Evolutionary conservation across 306 rosid species (phyloP).

Genomic region (Oxytropis ochrocephala): DNA sequence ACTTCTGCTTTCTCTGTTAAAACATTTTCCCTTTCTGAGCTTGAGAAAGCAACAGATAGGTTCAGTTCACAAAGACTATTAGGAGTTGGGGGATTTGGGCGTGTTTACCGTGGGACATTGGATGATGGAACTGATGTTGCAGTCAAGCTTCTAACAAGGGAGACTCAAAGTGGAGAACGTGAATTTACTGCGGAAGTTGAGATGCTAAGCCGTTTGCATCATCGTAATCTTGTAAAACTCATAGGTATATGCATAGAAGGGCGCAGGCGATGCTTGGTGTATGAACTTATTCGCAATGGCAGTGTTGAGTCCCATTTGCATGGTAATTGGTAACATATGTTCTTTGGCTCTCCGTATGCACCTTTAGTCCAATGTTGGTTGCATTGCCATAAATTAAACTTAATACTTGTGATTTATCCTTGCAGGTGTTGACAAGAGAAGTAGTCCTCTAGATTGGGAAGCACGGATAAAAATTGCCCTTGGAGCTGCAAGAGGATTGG

Average conservation of each 20-base stretch:
- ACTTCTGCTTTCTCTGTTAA: slow-evolving; percentile 68
- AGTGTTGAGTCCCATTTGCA: slow-evolving; percentile 98
- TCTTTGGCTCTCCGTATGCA: slow-evolving; percentile 7
- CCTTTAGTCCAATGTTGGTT: background rate
- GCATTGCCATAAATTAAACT: slow-evolving; percentile 3
- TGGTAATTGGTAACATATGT: slow-evolving; percentile 57
- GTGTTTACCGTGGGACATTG: slow-evolving; percentile 74
- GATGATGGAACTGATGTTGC: slow-evolving; percentile 88
- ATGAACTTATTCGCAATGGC: slow-evolving; percentile 88
- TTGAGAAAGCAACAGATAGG: slow-evolving; percentile 77
- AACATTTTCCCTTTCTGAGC: slow-evolving; percentile 69
- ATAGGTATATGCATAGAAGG: slow-evolving; percentile 91
- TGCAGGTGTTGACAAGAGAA: slow-evolving; percentile 69
- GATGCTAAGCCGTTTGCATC: slow-evolving; percentile 91
- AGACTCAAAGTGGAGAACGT: slow-evolving; percentile 68
- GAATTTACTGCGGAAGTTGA: slow-evolving; percentile 87
- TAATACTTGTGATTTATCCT: slow-evolving; percentile 14
- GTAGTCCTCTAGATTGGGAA: slow-evolving; percentile 83
- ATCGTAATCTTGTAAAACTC: slow-evolving; percentile 96
- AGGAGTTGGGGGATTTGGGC: slow-evolving; percentile 99
- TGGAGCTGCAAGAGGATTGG: slow-evolving; percentile 97
- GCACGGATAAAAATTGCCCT: slow-evolving; percentile 86
- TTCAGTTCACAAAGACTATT: slow-evolving; percentile 71
- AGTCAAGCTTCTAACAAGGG: slow-evolving; percentile 74
- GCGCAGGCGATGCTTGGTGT: slow-evolving; percentile 72